These are phyloP conservation scores for Clitopilus passeckerianus DNA, from an alignment of 768 basidiomycete species.

Conservation along the genomic window DNA sequence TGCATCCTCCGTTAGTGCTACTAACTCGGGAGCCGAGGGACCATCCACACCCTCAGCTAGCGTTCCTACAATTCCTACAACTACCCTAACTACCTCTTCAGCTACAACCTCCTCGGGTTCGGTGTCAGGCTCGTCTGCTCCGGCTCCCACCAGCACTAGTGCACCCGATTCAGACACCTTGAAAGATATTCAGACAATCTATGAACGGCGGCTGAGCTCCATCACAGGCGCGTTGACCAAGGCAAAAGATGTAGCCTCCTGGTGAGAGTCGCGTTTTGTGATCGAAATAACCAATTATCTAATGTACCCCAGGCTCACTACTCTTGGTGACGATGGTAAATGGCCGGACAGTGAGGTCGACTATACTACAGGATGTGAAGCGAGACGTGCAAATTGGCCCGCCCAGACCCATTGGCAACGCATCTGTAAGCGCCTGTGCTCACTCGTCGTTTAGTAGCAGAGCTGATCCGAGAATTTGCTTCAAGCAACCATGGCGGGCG, in stretches of 20 bases:
- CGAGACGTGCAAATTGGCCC: conserved; percentile 66
- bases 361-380: conserved; percentile 59
- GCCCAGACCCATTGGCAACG: conserved; percentile 56
- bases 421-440: conserved; percentile 30
- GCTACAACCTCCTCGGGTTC: neutral
- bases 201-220: neutral
- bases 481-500: conserved; percentile 48
- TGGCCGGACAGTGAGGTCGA: conserved; percentile 55
- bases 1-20: neutral
- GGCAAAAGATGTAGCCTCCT: conserved; percentile 8
- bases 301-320: conserved; percentile 32
- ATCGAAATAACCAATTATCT: no score
- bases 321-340: conserved; percentile 42
- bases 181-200: neutral
- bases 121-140: neutral
- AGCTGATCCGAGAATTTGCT: neutral
- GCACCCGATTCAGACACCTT: neutral
- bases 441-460: neutral
- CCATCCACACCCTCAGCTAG: neutral
- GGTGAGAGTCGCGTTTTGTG: neutral
- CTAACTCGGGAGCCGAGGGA: neutral
- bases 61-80: neutral
- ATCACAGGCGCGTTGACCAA: neutral
- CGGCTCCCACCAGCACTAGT: neutral
- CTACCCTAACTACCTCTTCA: neutral